Evolutionary conservation across 495 filamentous ascomycete genomes (phyloP), one percentile per base, ranked within the genome.

Genomic region (Lineolata rhizophorae): DNA sequence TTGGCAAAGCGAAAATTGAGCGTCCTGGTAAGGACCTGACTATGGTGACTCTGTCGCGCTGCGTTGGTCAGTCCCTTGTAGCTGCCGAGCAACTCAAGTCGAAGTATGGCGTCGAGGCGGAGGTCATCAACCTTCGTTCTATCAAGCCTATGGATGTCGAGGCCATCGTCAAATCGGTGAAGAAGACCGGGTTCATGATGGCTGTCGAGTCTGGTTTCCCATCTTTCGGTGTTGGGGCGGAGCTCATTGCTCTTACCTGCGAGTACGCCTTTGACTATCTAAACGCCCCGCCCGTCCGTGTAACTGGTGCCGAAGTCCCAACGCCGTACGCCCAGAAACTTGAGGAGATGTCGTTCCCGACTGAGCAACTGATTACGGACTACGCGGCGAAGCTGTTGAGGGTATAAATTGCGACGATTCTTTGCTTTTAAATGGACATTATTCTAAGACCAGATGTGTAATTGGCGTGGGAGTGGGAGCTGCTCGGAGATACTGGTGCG

Each of bases 1-100:
- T 97, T 49, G 87, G 87, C 53, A 97, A 95, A 69, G 87, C 87
- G 49, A 97, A 97, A 70, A 76, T 97, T 45, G 87, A 97, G 64
- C 81, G 87, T 36, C 65, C 69, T 31, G 87, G 87, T 58, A 92
- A 81, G 57, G 87, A 97, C 56, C 58, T 97, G 30, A 97, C 90
- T 41, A 78, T 97, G 38, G 84, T 95, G 30, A 75, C 81, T 20
- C 65, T 93, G 36, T 97, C 87, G 29, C 81, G 87, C 46, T 90
- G 77, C 50, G 87, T 97, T 37, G 90, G 87, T 35, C 87, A 85
- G 63, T 81, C 76, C 44, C 62, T 97, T 35, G 62, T 70, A 18
- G 87, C 83, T 29, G 87, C 87, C 38, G 77, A 85, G 54, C 56
- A 69, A 41, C 65, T 97, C 38, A 87, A 93, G 67, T 70, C 80